Base-by-base conservation (phyloP, 352 stramenopile species). In the Phytopythium sindhum region DNA sequence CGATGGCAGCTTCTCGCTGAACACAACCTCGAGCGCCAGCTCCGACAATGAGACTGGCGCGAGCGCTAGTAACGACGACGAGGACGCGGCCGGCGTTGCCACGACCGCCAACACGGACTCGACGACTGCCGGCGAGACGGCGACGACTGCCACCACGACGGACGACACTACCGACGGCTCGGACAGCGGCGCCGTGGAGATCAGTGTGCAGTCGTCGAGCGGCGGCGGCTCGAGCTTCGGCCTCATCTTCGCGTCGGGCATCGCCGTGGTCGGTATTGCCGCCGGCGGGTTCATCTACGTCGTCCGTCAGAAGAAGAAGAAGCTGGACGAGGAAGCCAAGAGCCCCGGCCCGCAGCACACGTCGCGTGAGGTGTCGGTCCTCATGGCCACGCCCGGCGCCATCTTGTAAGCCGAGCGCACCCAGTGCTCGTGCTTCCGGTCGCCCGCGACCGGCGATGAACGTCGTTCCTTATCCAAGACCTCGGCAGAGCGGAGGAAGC, bases 301-400 rank as follows among this genome's bases (percentile, higher is more conserved):
- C 29, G 64, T 85, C 37, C 78, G 78, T 60, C 68, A 82, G 61
- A 87, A 85, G 71, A 87, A 84, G 62, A 72, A 74, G 50, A 61
- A 66, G 39, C 65, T 87, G 47, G 68, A 80, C 41, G 59, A 70
- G 55, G 72, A 79, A 33, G 52, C 70, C 54, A 81, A 85, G 69
- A 80, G 68, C 55, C 73, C 76, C 23, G 69, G 77, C 35, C 50
- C 63, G 39, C 65, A 55, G 33, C 60, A 73, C 42, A 61, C 57
- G 28, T 77, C 70, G 42, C 68, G 66, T 56, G 64, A 82, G 35
- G 60, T 76, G 35, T 71, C 72, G 29, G 66, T 81, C 56, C 57
- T 78, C 53, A 70, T 81, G 59, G 67, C 65, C 57, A 81, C 73
- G 17, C 73, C 73, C 15, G 44, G 66, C 21, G 65, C 66, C 4